Conservation (phyloP, 176 grass and related monocot genomes). For the Oropetium thomaeum region DNA sequence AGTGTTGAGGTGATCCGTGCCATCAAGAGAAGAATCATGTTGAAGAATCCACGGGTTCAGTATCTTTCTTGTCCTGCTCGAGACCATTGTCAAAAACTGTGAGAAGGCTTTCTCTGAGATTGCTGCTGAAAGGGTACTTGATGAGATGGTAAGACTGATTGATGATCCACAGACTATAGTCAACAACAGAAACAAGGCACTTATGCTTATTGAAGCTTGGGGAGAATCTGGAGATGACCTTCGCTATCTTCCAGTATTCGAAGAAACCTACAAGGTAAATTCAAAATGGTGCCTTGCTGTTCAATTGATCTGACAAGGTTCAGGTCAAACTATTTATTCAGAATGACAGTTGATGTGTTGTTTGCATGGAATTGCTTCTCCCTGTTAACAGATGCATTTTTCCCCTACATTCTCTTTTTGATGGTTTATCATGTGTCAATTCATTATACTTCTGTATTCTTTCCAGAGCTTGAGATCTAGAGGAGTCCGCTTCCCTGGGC, state of each 20-base stretch:
- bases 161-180: constrained; percentile 78
- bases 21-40: constrained; percentile 77
- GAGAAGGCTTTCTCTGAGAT: constrained; percentile 90
- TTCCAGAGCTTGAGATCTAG: constrained; percentile 90
- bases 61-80: constrained; percentile 79
- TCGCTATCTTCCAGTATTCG: constrained; percentile 77
- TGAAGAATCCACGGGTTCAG: constrained; percentile 71
- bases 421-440: constrained; percentile 1
- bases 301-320: neutral
- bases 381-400: neutral
- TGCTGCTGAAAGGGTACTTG: constrained; percentile 74
- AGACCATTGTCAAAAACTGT: constrained; percentile 77
- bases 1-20: constrained; percentile 69
- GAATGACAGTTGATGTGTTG: constrained; percentile 2
- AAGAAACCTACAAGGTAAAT: constrained; percentile 91
- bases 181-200: constrained; percentile 74
- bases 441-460: neutral
- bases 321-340: neutral
- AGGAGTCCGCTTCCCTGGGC: constrained; percentile 76
- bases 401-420: neutral
- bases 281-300: neutral
- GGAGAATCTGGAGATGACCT: constrained; percentile 83
- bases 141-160: constrained; percentile 82
- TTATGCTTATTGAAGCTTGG: constrained; percentile 88
- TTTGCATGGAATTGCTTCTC: neutral